phyloP scores from a whole-genome alignment of 2,329 filamentous ascomycete species.

The Nannizziopsis barbatae region DNA sequence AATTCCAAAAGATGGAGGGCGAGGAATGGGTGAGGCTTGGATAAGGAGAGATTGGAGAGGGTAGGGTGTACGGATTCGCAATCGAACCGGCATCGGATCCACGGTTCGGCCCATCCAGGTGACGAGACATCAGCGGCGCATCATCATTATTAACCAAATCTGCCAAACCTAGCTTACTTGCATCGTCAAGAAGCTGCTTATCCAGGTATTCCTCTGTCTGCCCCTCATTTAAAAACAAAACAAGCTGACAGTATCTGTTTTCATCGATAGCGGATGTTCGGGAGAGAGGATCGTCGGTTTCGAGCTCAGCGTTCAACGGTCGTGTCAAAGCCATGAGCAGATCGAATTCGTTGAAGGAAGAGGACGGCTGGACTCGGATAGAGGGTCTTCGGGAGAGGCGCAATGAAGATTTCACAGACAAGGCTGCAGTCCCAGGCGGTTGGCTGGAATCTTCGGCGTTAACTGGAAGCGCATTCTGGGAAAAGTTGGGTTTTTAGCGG shows the following conservation, averaged over 20 bases:
- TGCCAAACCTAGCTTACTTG: constrained; percentile 29
- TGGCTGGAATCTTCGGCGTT: no score
- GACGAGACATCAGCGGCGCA: constrained; percentile 14
- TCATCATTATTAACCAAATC: constrained; percentile 19
- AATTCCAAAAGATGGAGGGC: constrained; percentile 21
- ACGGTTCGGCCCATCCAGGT: neutral
- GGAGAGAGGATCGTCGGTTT: neutral
- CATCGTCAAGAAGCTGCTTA: constrained; percentile 29
- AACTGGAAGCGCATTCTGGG: no score
- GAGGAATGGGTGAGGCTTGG: constrained; percentile 25
- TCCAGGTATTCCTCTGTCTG: constrained; percentile 30
- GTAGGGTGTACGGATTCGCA: neutral
- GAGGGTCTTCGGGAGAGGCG: neutral
- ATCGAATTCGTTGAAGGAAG: neutral
- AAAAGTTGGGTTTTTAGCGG: no score
- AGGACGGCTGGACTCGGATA: neutral
- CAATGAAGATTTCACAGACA: neutral
- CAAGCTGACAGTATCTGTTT: constrained; percentile 8
- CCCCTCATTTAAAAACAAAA: constrained; percentile 7
- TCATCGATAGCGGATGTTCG: constrained; percentile 5
- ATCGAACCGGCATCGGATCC: neutral
- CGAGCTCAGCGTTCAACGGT: neutral
- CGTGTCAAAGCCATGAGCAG: neutral
- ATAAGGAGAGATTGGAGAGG: constrained; percentile 21
- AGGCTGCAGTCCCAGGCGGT: neutral